Conservation (phyloP, 2,329 filamentous ascomycete species). For the Ramichloridium luteum region DNA sequence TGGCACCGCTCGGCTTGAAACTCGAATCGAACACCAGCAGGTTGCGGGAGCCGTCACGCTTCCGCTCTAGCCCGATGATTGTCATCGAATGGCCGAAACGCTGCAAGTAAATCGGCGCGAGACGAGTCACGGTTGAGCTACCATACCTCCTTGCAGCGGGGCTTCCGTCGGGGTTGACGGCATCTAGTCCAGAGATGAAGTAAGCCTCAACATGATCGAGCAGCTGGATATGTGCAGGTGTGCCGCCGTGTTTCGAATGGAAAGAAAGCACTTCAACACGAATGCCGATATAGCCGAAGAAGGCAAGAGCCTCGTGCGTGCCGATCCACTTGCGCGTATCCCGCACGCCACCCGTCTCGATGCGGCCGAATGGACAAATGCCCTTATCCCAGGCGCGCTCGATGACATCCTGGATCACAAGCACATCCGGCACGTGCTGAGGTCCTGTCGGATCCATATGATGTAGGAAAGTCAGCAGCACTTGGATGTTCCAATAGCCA, state of each 20-base stretch:
- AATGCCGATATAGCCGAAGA: slow-evolving; percentile 56
- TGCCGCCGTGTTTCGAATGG: slow-evolving; percentile 27
- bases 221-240: slow-evolving; percentile 44
- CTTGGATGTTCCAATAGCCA: slow-evolving; percentile 90
- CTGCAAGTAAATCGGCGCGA: slow-evolving; percentile 84
- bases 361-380: slow-evolving; percentile 60
- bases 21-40: slow-evolving; percentile 83
- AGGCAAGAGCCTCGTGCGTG: slow-evolving; percentile 75
- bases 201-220: slow-evolving; percentile 60
- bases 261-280: slow-evolving; percentile 41
- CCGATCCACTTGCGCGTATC: slow-evolving; percentile 94
- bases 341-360: slow-evolving; percentile 75
- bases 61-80: slow-evolving; percentile 71
- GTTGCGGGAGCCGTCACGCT: slow-evolving; percentile 49
- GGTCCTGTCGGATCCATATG: slow-evolving; percentile 13
- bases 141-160: slow-evolving; percentile 34
- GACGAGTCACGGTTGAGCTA: slow-evolving; percentile 57
- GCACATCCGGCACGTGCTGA: slow-evolving; percentile 54
- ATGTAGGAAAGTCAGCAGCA: slow-evolving; percentile 67
- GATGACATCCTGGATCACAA: slow-evolving; percentile 74
- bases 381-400: slow-evolving; percentile 80
- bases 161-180: too few relatives aligned
- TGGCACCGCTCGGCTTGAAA: slow-evolving; percentile 54
- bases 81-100: slow-evolving; percentile 85
- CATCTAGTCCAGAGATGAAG: slow-evolving; percentile 46